Base-by-base conservation (phyloP, 2,329 filamentous ascomycete genomes). In the Fusarium robinianum region DNA sequence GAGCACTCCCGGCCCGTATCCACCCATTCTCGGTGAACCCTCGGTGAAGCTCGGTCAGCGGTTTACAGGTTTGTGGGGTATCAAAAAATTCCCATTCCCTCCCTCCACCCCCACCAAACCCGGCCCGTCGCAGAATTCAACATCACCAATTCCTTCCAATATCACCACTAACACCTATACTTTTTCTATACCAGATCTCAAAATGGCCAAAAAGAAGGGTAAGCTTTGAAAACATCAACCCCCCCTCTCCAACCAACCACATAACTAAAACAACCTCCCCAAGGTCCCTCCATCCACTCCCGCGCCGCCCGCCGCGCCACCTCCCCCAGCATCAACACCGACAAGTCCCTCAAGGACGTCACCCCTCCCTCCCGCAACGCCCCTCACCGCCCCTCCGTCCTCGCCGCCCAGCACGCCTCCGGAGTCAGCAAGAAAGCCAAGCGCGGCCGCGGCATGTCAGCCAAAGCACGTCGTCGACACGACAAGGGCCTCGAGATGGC, bases 301-400 rank as follows among this genome's bases (percentile, higher is more conserved):
- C 85, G 88, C 54, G 86, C 85, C 46, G 85, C 86, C 26, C 81
- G 87, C 62, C 83, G 88, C 53, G 87, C 83, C 32, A 81, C 81
- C 11, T 87, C 85, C 4, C 84, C 86, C 17, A 76, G 82, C 60
- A 83, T 88, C 67, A 72, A 87, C 68, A 79, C 80, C 29, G 84
- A 88, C 74, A 87, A 87, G 69, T 86, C 84, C 6, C 74, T 88
- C 15, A 86, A 85, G 63, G 71, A 80, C 24, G 68, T 78, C 46
- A 71, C 76, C 48, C 72, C 76, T 8, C 79, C 81, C 2, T 51
- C 67, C 45, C 70, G 77, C 51, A 24, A 34, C 33, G 52, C 57
- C 18, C 26, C 48, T 24, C 64, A 72, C 47, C 79, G 83, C 5
- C 81, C 83, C 18, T 83, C 87, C n/a, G 76, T 88, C 12, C 80